A percentile compares a stretch with the other conserved stretches of the same genome.
These are phyloP conservation scores for Tympanopsis confertula DNA, from an alignment of 2,329 filamentous ascomycete genomes.

Conservation along the genomic window DNA sequence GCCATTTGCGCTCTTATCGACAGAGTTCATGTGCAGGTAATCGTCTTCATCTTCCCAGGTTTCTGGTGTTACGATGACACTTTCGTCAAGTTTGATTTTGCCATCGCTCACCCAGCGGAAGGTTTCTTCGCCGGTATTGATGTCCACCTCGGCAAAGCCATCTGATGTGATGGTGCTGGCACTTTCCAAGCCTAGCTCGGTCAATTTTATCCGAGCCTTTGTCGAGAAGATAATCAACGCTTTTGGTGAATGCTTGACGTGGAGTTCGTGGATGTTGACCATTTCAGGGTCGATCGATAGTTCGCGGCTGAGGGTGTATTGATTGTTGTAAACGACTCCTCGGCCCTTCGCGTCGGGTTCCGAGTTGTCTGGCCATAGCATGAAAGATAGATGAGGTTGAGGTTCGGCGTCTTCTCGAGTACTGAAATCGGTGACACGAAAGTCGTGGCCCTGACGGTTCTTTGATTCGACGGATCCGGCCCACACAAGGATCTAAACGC, in stretches of 20 bases:
- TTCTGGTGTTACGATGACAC: slow-evolving; percentile 7
- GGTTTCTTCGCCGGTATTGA: slow-evolving; percentile 14
- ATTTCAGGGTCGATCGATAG: slow-evolving; percentile 1
- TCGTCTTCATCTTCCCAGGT: slow-evolving; percentile 15
- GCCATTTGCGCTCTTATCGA: slow-evolving; percentile 21
- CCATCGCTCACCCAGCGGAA: slow-evolving; percentile 20
- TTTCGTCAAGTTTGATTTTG: slow-evolving; percentile 17
- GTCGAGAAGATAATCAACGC: too few relatives aligned
- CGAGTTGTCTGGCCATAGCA: slow-evolving; percentile 5
- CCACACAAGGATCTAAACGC: too few relatives aligned
- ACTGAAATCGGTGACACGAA: slow-evolving; percentile 3
- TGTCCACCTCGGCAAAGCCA: slow-evolving; percentile 19
- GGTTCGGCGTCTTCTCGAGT: too few relatives aligned
- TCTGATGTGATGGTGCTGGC: too few relatives aligned
- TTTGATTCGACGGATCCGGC: slow-evolving; percentile 5
- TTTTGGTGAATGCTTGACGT: too few relatives aligned
- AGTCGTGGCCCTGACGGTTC: slow-evolving; percentile 8
- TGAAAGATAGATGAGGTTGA: slow-evolving; percentile 2
- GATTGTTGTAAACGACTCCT: slow-evolving; percentile 4
- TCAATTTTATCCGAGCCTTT: too few relatives aligned
- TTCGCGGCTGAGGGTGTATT: too few relatives aligned
- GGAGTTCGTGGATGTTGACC: slow-evolving; percentile 23
- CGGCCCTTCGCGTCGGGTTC: slow-evolving; percentile 2
- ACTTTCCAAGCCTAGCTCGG: slow-evolving; percentile 18
- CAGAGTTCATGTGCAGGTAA: slow-evolving; percentile 23